Base-by-base conservation (phyloP, 2,329 filamentous ascomycete species). In the Sporothrix pallida region DNA sequence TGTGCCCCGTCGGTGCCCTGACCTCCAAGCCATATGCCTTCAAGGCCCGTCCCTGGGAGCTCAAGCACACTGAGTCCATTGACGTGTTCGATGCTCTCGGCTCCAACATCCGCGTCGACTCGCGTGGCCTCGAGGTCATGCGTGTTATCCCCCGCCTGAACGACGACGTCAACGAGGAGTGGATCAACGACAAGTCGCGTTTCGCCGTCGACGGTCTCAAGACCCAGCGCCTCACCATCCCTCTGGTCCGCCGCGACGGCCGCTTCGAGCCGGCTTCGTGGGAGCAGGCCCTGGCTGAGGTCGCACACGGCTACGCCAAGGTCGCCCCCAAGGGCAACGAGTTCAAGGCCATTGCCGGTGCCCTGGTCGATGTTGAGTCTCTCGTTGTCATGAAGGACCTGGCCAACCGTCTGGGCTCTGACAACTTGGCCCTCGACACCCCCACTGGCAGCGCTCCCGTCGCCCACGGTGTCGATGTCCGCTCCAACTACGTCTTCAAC, bases 1-100 rank as follows among this genome's bases (percentile, higher is more conserved):
- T 99, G 71, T 99, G 96, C 87, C 96, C 96, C 75, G 96, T 99
- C 74, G 96, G 96, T 83, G 96, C 96, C 73, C 89, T 99, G 75
- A 97, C 94, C 50, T 97, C 95, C 8, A 99, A 98, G 86, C 96
- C 96, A 70, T 98, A 98, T 80, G 96, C 96, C 58, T 99, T 98
- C 90, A 92, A 94, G 78, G 95, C 95, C 73, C 91, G 96, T 78
- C 96, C 96, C 2, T 99, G 96, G 96, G 96, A 99, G 82, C 86
- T 99, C 78, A 95, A 97, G 86, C 94, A 97, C 85, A 93, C 94
- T 75, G 96, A 99, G 84, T 95, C 95, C 3, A 92, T 99, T 77
- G 96, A 99, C 81, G 95, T 99, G 50, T 89, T 97, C 50, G 94
- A 99, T 80, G 96, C 90, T 58, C 86, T 99, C 75, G 96, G 96